A percentile compares a stretch with the other conserved stretches of the same genome.
Evolutionary conservation across 768 basidiomycete species (phyloP).

Genomic region (Boletus tomentosulus): DNA sequence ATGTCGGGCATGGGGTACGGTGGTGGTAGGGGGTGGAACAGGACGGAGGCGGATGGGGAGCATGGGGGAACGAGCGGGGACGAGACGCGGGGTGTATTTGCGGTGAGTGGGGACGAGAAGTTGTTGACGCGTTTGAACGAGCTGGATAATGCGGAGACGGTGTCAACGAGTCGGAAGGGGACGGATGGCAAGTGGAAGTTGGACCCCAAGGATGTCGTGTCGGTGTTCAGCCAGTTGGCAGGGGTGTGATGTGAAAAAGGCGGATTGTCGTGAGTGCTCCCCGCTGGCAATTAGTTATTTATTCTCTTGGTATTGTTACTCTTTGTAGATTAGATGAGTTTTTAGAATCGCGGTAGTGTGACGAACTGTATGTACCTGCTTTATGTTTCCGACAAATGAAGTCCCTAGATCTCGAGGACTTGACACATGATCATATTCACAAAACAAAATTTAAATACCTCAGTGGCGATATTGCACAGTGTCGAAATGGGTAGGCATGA

Average conservation of each 20-base stretch:
- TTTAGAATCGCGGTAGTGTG: neutral
- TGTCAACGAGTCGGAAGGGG: slow-evolving; percentile 65
- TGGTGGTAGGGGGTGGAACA: neutral
- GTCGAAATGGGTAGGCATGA: no score
- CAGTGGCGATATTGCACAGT: no score
- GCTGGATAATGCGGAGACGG: slow-evolving; percentile 67
- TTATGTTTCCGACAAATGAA: no score
- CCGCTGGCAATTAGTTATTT: neutral
- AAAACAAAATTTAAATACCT: no score
- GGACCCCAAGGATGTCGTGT: slow-evolving; percentile 33
- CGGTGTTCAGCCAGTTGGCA: slow-evolving; percentile 26
- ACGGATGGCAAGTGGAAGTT: slow-evolving; percentile 76
- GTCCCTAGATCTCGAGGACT: no score
- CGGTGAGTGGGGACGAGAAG: slow-evolving; percentile 74
- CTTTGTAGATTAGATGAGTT: neutral
- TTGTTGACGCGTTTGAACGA: slow-evolving; percentile 72
- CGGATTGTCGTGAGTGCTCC: neutral
- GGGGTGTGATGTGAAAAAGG: neutral
- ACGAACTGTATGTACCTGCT: no score
- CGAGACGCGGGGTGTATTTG: slow-evolving; percentile 58
- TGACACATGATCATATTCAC: no score
- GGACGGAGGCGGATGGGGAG: neutral
- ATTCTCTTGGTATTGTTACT: neutral
- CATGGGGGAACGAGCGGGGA: slow-evolving; percentile 30
- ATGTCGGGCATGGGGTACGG: slow-evolving; percentile 31